Evolutionary conservation across 306 rosid genomes (phyloP), one percentile per base, ranked within the genome.

Genomic region (Purshia tridentata): DNA sequence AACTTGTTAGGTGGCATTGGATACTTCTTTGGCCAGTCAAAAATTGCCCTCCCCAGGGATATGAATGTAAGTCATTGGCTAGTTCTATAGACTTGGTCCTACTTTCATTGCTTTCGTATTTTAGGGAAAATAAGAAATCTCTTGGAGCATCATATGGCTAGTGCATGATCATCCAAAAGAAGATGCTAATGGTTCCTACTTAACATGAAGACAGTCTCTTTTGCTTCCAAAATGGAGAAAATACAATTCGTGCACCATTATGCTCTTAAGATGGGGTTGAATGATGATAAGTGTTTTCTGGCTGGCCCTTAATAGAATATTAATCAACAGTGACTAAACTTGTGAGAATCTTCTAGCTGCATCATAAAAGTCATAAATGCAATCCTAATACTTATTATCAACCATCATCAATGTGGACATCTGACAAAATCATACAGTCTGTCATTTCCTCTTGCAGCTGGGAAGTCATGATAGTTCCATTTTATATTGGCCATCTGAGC

Each of bases 401-500:
- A 73, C 65, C 59, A n/a, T 77, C 39, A 49, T 57, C 70, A 54
- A 20, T 76, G 63, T 86, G 73, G 49, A 67, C 70, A 72, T 78
- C 65, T 45, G 76, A 75, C 58, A 71, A 77, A 55, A 72, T 73
- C 74, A 74, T 72, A 37, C 72, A 63, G 63, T 81, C 63, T 37
- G 45, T 61, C 76, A 41, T 81, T 84, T 82, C 81, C 57, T 77
- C 67, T 85, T 85, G 82, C 95, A 94, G 98, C 71, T 58, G 51
- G 85, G 70, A 59, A 79, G 49, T 81, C 87, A 67, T 68, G 81
- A 85, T 68, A 72, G 76, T 66, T 80, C 81, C 77, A 51, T 91
- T 83, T 80, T 76, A 13, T 94, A 94, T 74, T 94, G 99, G 99
- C 95, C 97, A 37, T 93, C 97, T 42, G 96, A 94, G 87, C 97